These are phyloP conservation scores for Phytophthora aleatoria DNA, from an alignment of 352 stramenopile genomes.

Conservation along the genomic window DNA sequence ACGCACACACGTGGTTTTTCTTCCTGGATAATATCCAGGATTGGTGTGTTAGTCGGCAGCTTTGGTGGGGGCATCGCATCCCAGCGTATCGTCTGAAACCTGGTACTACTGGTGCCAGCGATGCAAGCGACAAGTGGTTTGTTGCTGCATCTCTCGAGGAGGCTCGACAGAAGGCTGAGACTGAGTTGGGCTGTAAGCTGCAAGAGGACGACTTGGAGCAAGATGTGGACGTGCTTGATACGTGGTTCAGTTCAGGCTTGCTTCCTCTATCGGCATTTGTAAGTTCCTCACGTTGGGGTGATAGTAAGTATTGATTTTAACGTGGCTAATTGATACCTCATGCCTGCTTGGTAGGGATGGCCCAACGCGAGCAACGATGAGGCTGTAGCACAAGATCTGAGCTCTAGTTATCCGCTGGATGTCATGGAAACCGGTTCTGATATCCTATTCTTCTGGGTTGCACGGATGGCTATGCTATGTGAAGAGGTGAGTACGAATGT, in stretches of 20 bases:
- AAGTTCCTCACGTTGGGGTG: slow-evolving; percentile 8
- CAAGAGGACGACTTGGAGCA: slow-evolving; percentile 91
- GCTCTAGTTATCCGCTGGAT: slow-evolving; percentile 60
- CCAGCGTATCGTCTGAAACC: slow-evolving; percentile 93
- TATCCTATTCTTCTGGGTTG: slow-evolving; percentile 99
- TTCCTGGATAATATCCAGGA: slow-evolving; percentile 99
- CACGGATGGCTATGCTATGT: slow-evolving; percentile 99
- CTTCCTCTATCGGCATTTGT: slow-evolving; percentile 92
- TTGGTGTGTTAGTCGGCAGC: slow-evolving; percentile 98
- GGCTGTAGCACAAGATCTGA: slow-evolving; percentile 31
- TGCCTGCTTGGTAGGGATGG: slow-evolving; percentile 84
- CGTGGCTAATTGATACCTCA: slow-evolving; percentile 41
- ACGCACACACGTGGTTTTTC: slow-evolving; percentile 95
- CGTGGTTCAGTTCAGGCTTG: slow-evolving; percentile 99
- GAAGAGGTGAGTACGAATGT: slow-evolving; percentile 84
- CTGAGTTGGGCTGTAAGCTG: slow-evolving; percentile 70
- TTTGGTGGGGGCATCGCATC: slow-evolving; percentile 99
- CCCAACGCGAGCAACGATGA: slow-evolving; percentile 79
- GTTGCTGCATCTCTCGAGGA: slow-evolving; percentile 93
- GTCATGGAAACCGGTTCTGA: slow-evolving; percentile 95
- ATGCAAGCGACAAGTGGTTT: slow-evolving; percentile 90
- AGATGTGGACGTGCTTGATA: slow-evolving; percentile 99
- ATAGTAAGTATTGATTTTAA: not conserved
- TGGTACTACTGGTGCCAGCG: slow-evolving; percentile 8
- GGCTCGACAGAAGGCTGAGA: slow-evolving; percentile 89